Evolutionary conservation across 169 alveolate genomes (phyloP), one percentile per base, ranked within the genome.

Genomic region (Cryptosporidium bovis): DNA sequence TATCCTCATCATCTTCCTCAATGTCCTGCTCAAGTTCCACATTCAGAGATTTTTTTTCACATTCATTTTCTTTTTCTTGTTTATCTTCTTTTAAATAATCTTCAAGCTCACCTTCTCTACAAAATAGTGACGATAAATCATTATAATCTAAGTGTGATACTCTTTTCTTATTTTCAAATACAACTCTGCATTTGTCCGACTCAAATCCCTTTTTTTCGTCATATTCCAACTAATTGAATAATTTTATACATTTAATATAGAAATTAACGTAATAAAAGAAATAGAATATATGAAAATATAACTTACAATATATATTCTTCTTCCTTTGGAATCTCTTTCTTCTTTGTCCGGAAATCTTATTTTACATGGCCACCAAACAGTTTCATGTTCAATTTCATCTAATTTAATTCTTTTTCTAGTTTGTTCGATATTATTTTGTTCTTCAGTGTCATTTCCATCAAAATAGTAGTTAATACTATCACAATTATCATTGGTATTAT

Each of bases 361-460:
- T 62, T 18, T 77, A 6, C 77, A 53, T 27, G 87, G 77, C 87
- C 87, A 77, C 87, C 87, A 77, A 16, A 77, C 69, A 6, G 56
- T 50, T 31, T 77, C 87, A 27, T 77, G 65, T 33, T 62, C 53
- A 29, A 8, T 8, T 40, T 40, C 10, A 40, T 40, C 48, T 6
- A 40, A 6, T 40, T 8, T 40, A 40, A 40, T 40, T 40, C 10
- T 40, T 40, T 40, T 40, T 3, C 48, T 40, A 40, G 13, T 0
- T 6, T 8, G 4, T 8, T 40, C 48, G 1, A 40, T 40, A 40
- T 6, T 3, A 40, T 65, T 8, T 40, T 40, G 4, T 3, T 40
- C 48, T 6, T 40, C 10, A 40, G 13, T 40, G 10, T 40, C 10
- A 40, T 40, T 40, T 6, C 48, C 10, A 6, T 40, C 10, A 40